These are phyloP conservation scores for Claviceps humidiphila DNA, from an alignment of 2,329 filamentous ascomycete genomes.

Conservation along the genomic window DNA sequence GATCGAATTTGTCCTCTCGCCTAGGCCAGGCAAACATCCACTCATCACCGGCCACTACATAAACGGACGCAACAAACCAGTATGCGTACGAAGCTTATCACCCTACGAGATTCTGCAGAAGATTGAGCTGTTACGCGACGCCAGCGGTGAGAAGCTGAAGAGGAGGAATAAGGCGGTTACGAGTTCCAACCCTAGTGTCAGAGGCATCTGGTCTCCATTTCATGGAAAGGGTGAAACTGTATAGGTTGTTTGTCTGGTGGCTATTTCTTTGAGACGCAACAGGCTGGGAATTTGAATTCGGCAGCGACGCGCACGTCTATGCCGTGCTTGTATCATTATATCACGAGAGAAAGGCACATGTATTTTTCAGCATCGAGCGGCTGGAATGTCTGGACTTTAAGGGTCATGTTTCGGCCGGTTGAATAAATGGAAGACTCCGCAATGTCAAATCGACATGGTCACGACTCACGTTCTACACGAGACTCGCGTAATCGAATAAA, in stretches of 20 bases:
- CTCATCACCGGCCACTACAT: constrained; percentile 84
- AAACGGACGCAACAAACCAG: constrained; percentile 72
- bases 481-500: background rate
- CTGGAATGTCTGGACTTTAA: constrained; percentile 11
- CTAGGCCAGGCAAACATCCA: constrained; percentile 79
- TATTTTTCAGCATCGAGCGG: constrained; percentile 15
- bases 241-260: constrained; percentile 17
- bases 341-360: constrained; percentile 9
- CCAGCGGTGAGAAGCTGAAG: constrained; percentile 62
- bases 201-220: constrained; percentile 59
- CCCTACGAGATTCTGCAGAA: constrained; percentile 71
- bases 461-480: background rate
- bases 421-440: background rate
- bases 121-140: constrained; percentile 57
- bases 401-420: background rate
- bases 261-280: background rate
- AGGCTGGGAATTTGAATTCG: constrained; percentile 1
- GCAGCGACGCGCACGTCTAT: background rate
- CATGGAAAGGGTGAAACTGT: constrained; percentile 46
- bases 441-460: background rate
- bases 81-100: constrained; percentile 81
- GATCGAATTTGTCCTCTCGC: constrained; percentile 85
- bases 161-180: constrained; percentile 49
- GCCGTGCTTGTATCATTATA: constrained; percentile 16
- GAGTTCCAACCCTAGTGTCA: constrained; percentile 52